Base-by-base conservation (phyloP, 2,329 filamentous ascomycete genomes). In the Simplicillium aogashimaense region DNA sequence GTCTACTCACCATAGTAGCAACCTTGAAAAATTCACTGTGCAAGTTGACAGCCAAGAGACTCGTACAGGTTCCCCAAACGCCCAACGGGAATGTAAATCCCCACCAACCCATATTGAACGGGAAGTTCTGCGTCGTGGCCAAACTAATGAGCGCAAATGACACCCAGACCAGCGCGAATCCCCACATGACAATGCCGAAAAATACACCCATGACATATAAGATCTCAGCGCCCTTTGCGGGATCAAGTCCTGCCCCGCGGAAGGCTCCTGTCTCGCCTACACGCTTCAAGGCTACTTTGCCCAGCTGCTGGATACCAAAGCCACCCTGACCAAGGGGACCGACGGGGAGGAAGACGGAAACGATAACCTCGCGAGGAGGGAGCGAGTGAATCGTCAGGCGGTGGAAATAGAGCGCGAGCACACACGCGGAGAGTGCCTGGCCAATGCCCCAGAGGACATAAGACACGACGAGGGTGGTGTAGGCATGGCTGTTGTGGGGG, bases 401-500 rank as follows among this genome's bases (percentile, higher is more conserved):
- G 43, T 81, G 76, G 52, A 83, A 83, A 57, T 86, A 86, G 30
- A 86, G 70, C 10, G 75, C 76, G 18, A 85, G 61, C 15, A 83
- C 70, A 33, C 71, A 67, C 56, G 79, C 70, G 2, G 79, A 74
- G 38, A 86, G 65, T 29, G 57, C 57, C 48, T 62, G 67, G 4
- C 78, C 76, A 42, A 77, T 74, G 1, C 81, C 81, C 78, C 78
- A 85, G 47, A 86, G 71, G 13, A 84, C 63, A 52, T 85, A 86
- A 3, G 70, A 78, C 13, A 66, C 65, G n/a, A 83, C 60, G 16
- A 86, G 51, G 0, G 81, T 86, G 30, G 69, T 71, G 15, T 82
- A 55, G 4, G 76, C 76, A 47, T 78, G 68, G 14, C 66, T 55
- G 1, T 60, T 58, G 46, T 78, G 62, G 2, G 70, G 67, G 1